phyloP scores from a whole-genome alignment of 2,329 filamentous ascomycete genomes.

The Rhynchosporium graminicola region DNA sequence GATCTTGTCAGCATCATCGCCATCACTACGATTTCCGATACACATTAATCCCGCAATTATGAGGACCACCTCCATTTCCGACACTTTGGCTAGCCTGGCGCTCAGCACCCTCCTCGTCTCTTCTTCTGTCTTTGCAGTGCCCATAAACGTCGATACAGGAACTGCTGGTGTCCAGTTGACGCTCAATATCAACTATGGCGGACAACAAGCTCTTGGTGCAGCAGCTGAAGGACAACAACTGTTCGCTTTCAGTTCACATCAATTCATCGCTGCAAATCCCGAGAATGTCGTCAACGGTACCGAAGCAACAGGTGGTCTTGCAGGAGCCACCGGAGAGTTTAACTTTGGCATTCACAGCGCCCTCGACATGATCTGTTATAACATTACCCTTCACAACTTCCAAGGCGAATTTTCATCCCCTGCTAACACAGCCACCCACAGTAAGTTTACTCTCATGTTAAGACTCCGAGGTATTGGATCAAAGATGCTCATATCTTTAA shows the following conservation, averaged over 20 bases:
- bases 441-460: too few relatives aligned
- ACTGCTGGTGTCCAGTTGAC: not conserved
- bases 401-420: constrained; percentile 17
- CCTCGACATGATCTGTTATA: constrained; percentile 20
- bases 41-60: constrained; percentile 5
- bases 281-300: constrained; percentile 15
- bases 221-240: not conserved
- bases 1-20: not conserved
- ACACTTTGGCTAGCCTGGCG: constrained; percentile 13
- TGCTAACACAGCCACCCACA: constrained; percentile 20
- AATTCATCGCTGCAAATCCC: constrained; percentile 7
- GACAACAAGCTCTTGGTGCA: not conserved
- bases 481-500: too few relatives aligned
- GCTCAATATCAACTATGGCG: constrained; percentile 13
- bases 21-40: not conserved
- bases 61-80: not conserved
- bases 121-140: not conserved
- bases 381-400: constrained; percentile 19
- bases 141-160: constrained; percentile 4
- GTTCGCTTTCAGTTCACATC: constrained; percentile 10
- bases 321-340: constrained; percentile 14
- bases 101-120: constrained; percentile 6
- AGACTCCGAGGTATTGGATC: too few relatives aligned
- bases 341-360: constrained; percentile 18
- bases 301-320: constrained; percentile 7